Percentiles rank a stretch among this genome's conserved stretches.
Evolutionary conservation across 345 rosid species (phyloP).

Genomic region (Murraya paniculata): DNA sequence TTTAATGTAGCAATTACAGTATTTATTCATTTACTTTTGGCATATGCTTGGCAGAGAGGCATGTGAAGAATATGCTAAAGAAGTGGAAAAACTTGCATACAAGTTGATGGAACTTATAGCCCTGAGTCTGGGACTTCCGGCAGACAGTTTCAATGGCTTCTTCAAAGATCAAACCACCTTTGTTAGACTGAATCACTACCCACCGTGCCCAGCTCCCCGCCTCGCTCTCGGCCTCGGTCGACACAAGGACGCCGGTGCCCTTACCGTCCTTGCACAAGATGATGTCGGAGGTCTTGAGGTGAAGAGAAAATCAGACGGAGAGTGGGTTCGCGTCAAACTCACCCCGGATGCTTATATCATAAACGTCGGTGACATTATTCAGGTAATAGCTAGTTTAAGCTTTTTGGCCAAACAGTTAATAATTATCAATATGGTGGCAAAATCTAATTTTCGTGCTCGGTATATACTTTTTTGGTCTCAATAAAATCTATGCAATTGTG

Average conservation of each 20-base stretch:
- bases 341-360: not conserved
- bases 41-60: constrained; percentile 37
- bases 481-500: not conserved
- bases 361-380: constrained; percentile 25
- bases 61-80: constrained; percentile 40
- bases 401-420: not conserved
- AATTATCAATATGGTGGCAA: not conserved
- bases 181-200: constrained; percentile 32
- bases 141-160: constrained; percentile 22
- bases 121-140: constrained; percentile 33
- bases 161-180: constrained; percentile 29
- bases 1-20: too few species aligned
- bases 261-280: constrained; percentile 33
- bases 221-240: constrained; percentile 34
- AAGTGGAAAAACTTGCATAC: constrained; percentile 58
- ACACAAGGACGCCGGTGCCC: constrained; percentile 30
- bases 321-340: constrained; percentile 34
- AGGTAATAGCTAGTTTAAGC: constrained; percentile 10
- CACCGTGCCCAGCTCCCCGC: constrained; percentile 37
- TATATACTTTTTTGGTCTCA: not conserved
- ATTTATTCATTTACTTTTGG: not conserved
- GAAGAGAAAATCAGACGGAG: constrained; percentile 32
- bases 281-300: constrained; percentile 37
- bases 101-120: constrained; percentile 33
- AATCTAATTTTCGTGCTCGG: not conserved